phyloP scores from a whole-genome alignment of 2,329 filamentous ascomycete genomes.

The Penicillium sp. region DNA sequence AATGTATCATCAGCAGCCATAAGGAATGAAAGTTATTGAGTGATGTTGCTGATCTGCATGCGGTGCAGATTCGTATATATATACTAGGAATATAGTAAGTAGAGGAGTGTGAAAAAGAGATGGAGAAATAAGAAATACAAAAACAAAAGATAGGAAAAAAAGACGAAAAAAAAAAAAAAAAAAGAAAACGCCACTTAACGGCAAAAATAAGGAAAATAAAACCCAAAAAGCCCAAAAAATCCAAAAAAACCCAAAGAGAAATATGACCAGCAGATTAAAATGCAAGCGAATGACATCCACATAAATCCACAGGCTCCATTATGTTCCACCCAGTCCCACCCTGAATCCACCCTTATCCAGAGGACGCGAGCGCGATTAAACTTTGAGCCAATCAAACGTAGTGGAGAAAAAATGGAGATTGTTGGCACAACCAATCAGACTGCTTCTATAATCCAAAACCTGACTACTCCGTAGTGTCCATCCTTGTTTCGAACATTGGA shows the following conservation, averaged over 20 bases:
- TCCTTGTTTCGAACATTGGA: conserved; percentile 1
- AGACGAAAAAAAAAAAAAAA: not conserved
- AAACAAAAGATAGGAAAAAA: not conserved
- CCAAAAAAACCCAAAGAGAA: not conserved
- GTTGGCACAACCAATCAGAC: conserved; percentile 60
- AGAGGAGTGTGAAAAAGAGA: not conserved
- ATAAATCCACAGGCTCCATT: not conserved
- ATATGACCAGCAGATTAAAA: conserved; percentile 6
- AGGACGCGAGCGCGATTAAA: not conserved
- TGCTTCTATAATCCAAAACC: not conserved
- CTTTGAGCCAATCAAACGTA: conserved; percentile 1
- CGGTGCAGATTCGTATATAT: not conserved
- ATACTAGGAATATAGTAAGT: not conserved
- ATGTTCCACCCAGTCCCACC: too few relatives aligned
- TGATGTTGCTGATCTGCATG: conserved; percentile 1
- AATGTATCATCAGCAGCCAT: conserved; percentile 14
- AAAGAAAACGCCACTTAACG: not conserved
- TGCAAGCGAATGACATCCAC: not conserved
- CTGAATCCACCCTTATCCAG: not conserved
- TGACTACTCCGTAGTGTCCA: not conserved
- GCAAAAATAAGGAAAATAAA: not conserved
- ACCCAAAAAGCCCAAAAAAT: not conserved
- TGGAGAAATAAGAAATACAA: not conserved
- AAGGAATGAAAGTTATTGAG: not conserved
- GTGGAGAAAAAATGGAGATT: too few relatives aligned